A percentile compares a stretch with the other conserved stretches of the same genome.
Evolutionary conservation across 2,329 filamentous ascomycete genomes (phyloP).

Genomic region (Sporothrix pseudoabietina): DNA sequence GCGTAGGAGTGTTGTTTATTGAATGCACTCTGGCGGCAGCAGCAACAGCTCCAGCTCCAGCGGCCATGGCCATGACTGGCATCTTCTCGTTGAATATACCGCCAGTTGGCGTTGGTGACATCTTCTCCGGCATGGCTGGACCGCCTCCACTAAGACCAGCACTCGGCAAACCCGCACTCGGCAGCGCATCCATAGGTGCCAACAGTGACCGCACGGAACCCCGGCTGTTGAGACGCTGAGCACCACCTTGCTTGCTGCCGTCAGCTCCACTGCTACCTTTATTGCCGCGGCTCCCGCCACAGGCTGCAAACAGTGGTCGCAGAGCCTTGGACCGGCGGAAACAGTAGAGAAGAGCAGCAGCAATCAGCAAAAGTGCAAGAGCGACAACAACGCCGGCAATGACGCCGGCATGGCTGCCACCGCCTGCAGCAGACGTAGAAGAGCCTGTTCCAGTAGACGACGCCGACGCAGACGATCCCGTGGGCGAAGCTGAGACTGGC

Average conservation of each 20-base stretch:
- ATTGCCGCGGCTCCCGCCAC: neutral
- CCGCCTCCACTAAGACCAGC: conserved; percentile 52
- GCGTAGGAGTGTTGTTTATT: neutral
- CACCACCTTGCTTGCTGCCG: neutral
- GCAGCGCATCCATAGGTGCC: conserved; percentile 47
- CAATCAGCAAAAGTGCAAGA: neutral
- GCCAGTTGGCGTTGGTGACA: neutral
- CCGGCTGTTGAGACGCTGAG: neutral
- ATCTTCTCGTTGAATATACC: neutral
- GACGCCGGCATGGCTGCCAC: conserved; percentile 17
- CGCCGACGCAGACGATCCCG: neutral
- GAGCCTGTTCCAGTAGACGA: neutral
- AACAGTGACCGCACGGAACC: conserved; percentile 14
- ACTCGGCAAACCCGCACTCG: neutral
- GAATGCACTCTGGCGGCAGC: neutral
- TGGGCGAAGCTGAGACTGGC: neutral
- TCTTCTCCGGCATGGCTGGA: conserved; percentile 18
- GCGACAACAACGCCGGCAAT: conserved; percentile 29
- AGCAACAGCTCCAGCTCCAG: neutral
- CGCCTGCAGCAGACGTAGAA: neutral
- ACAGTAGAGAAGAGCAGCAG: conserved; percentile 25
- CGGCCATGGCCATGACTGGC: neutral
- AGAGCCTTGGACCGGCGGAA: conserved; percentile 27
- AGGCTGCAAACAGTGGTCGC: conserved; percentile 21
- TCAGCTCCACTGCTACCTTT: neutral